A percentile compares a stretch with the other conserved stretches of the same genome.
These are phyloP conservation scores for Sutorius eximius DNA, from an alignment of 1,284 basidiomycete genomes.

Conservation along the genomic window DNA sequence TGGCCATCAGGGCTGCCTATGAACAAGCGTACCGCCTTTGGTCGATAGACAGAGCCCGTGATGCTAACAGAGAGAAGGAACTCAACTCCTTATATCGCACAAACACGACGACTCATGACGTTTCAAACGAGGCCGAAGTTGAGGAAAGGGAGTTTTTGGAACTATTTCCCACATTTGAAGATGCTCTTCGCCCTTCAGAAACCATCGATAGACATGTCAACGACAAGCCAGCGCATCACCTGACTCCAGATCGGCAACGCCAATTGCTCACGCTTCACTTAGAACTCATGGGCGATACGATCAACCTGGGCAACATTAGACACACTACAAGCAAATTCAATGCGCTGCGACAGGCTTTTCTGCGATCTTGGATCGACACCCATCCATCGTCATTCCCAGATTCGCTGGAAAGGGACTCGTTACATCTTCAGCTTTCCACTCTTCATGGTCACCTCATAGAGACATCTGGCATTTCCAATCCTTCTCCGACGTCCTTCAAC, in stretches of 20 bases:
- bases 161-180: conserved; percentile 84
- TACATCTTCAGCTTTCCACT: conserved; percentile 31
- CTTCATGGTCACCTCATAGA: conserved; percentile 27
- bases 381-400: conserved; percentile 21
- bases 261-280: conserved; percentile 31
- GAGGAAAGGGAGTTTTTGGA: conserved; percentile 82
- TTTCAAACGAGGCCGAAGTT: conserved; percentile 67
- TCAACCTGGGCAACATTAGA: not conserved
- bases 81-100: conserved; percentile 80
- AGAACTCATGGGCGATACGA: conserved; percentile 17
- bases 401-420: conserved; percentile 25
- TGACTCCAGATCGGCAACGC: conserved; percentile 22
- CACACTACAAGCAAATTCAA: conserved; percentile 15
- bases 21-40: conserved; percentile 80
- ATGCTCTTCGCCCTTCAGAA: conserved; percentile 45
- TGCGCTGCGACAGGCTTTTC: conserved; percentile 18
- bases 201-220: conserved; percentile 11
- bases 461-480: conserved; percentile 10
- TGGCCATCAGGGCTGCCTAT: conserved; percentile 53
- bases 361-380: conserved; percentile 24
- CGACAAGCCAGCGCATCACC: conserved; percentile 16
- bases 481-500: conserved; percentile 47
- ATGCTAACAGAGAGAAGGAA: conserved; percentile 64
- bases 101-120: conserved; percentile 58
- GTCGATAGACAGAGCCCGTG: conserved; percentile 76